Conservation (phyloP, 345 rosid genomes). For the Moringa oleifera region DNA sequence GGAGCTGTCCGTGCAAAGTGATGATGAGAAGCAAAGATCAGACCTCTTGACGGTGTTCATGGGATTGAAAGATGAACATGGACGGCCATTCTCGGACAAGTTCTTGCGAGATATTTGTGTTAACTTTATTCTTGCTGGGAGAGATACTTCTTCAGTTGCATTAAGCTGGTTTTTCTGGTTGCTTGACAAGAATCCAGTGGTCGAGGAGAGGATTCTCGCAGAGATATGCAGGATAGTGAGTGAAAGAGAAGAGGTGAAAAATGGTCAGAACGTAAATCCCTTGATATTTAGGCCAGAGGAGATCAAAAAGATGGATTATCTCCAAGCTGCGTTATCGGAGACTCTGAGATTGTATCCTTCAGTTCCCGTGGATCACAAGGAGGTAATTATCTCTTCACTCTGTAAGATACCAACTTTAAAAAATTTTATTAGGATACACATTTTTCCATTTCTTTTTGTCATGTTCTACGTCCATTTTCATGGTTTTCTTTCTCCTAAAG, state of each 20-base stretch:
- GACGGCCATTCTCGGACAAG: constrained; percentile 60
- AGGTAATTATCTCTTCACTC: constrained; percentile 76
- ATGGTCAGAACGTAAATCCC: constrained; percentile 12
- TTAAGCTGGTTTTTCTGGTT: constrained; percentile 96
- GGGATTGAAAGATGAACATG: constrained; percentile 50
- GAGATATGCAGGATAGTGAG: constrained; percentile 52
- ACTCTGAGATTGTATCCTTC: constrained; percentile 92
- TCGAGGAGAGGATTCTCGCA: constrained; percentile 51
- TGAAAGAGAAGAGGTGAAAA: constrained; percentile 34
- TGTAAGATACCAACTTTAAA: no score
- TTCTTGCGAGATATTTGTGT: constrained; percentile 88
- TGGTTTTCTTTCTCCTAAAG: no score
- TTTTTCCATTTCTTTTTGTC: no score
- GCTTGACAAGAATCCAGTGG: constrained; percentile 53
- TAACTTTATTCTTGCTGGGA: constrained; percentile 91
- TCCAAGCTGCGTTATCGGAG: constrained; percentile 93
- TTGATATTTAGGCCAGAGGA: constrained; percentile 67
- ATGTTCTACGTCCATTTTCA: no score
- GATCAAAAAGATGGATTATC: constrained; percentile 92
- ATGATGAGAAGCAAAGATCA: constrained; percentile 36
- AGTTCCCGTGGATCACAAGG: constrained; percentile 93
- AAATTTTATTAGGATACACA: no score
- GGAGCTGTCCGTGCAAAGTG: constrained; percentile 37
- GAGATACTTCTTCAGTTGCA: constrained; percentile 96
- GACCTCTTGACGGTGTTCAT: constrained; percentile 76